These are phyloP conservation scores for Fusarium praegraminearum DNA, from an alignment of 2,329 filamentous ascomycete genomes.

Conservation along the genomic window DNA sequence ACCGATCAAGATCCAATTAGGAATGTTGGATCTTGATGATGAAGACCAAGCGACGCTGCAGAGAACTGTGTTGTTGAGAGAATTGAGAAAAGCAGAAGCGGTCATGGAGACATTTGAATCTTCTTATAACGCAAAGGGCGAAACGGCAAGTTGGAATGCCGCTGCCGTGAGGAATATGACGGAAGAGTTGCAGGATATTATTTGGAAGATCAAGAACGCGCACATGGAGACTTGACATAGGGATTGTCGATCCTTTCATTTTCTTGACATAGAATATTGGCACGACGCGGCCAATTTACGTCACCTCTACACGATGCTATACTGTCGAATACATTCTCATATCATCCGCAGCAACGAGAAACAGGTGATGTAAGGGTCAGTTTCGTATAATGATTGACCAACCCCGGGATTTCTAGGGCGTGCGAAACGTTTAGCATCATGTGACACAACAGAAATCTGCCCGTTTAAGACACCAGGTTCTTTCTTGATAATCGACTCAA, in stretches of 20 bases:
- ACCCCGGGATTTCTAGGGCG: not conserved
- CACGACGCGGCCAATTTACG: not conserved
- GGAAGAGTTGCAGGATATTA: constrained; percentile 21
- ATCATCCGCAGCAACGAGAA: not conserved
- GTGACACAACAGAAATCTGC: accelerated
- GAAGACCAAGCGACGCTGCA: constrained; percentile 30
- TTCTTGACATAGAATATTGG: not conserved
- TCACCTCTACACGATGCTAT: not conserved
- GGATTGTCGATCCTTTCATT: not conserved
- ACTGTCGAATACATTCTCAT: not conserved
- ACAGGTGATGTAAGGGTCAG: not conserved
- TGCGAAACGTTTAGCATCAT: not conserved
- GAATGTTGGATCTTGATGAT: constrained; percentile 26
- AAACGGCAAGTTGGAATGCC: constrained; percentile 10
- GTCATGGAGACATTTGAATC: constrained; percentile 27
- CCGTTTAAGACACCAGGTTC: not conserved
- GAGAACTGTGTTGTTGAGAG: constrained; percentile 5
- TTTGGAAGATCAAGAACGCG: constrained; percentile 21
- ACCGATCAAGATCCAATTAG: constrained; percentile 32
- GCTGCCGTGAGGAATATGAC: constrained; percentile 20
- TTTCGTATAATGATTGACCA: not conserved
- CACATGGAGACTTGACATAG: not conserved
- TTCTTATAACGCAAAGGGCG: not conserved
- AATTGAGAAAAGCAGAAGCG: constrained; percentile 21
- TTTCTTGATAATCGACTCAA: too few species aligned